Conservation (phyloP, 2,329 filamentous ascomycete genomes). For the Venturia asperata region DNA sequence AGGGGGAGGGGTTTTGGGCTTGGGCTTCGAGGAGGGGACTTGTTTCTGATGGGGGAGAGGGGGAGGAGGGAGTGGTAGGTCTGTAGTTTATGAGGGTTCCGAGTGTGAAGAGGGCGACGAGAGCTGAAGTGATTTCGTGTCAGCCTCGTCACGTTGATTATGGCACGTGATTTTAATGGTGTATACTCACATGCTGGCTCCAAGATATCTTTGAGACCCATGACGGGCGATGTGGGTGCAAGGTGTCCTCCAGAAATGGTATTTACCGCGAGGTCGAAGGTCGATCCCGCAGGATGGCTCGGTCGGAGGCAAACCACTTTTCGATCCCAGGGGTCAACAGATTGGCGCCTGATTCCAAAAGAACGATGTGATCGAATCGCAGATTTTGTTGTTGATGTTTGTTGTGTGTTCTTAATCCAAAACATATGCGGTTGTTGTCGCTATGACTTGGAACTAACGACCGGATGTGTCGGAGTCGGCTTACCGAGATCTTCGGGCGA, state of each 20-base stretch:
- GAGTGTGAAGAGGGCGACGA: slow-evolving; percentile 2
- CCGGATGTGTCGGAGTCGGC: not conserved
- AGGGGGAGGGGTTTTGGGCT: no score
- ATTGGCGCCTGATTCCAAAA: not conserved
- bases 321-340: not conserved
- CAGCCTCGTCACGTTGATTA: not conserved
- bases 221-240: not conserved
- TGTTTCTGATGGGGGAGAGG: not conserved
- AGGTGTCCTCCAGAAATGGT: not conserved
- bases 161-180: not conserved
- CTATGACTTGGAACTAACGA: not conserved
- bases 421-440: not conserved
- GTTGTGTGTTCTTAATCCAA: not conserved
- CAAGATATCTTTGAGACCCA: slow-evolving; percentile 18
- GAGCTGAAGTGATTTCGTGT: not conserved
- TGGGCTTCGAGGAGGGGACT: not conserved
- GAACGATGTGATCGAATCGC: not conserved
- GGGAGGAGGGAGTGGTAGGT: not conserved
- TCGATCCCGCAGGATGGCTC: no score
- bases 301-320: not conserved
- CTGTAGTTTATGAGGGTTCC: slow-evolving; percentile 11
- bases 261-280: not conserved
- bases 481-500: not conserved
- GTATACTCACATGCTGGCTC: slow-evolving; percentile 14
- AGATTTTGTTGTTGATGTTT: slow-evolving; percentile 7